Evolutionary conservation across 495 filamentous ascomycete species (phyloP), one percentile per base, ranked within the genome.

Genomic region (Massariosphaeria phaeospora): DNA sequence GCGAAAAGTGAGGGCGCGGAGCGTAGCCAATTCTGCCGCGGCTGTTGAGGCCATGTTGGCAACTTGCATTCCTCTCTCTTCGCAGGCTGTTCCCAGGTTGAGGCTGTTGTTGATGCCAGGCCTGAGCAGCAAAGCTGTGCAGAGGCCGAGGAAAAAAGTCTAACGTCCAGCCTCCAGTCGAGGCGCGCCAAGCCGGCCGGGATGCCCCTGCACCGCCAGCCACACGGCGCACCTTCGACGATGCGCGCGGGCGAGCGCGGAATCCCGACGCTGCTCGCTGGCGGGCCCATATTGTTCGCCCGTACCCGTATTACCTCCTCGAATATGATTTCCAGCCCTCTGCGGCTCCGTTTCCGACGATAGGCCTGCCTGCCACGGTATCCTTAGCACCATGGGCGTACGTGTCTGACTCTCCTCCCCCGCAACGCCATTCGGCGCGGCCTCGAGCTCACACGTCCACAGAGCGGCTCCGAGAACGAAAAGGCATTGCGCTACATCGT

Each of bases 401-500:
- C 0, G 61, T 63, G 10, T 46, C 13, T 36, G 17, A 17, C 38
- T 25, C 29, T 29, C 31, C 27, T 29, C 24, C 9, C 27, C n/a
- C 25, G 15, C 49, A 59, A 66, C 63, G 63, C 62, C 62, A 65
- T 62, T 33, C 8, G 26, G 15, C 30, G 30, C n/a, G 29, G 10
- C 11, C 3, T 23, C 18, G 10, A 44, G 48, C 55, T 64, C 15
- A 55, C 49, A 26, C 33, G 48, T 46, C 35, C 17, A 50, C 31
- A 62, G 50, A 38, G 17, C 13, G 21, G 20, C 21, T 54, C 48
- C 9, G 62, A 61, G 67, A 68, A 78, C 72, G 75, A 67, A 52
- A 98, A 98, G 74, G 89, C 84, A 42, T 78, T 76, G 55, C 80
- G 82, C 63, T 95, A 96, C 70, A 75, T 91, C 60, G 75, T 77